Evolutionary conservation across 1,139 yeast genomes (phyloP).

Genomic region (Sugiyamaella sp.): DNA sequence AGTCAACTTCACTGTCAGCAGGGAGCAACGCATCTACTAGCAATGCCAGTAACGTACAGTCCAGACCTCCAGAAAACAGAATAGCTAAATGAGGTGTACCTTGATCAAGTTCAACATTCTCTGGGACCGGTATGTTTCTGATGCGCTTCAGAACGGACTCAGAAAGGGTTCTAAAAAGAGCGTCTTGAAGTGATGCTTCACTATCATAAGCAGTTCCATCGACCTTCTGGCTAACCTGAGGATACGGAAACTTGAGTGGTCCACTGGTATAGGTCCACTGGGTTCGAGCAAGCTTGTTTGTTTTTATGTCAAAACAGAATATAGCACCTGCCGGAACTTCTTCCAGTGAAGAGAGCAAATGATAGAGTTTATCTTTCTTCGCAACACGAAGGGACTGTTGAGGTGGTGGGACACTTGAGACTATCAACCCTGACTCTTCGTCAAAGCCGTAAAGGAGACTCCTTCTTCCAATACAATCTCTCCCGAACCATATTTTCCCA

Average conservation of each 20-base stretch:
- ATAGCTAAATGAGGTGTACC: conserved; percentile 52
- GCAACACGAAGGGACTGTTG: neutral
- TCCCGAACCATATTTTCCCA: conserved; percentile 66
- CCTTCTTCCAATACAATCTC: conserved; percentile 82
- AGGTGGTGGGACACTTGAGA: conserved; percentile 36
- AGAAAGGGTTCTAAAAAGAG: conserved; percentile 29
- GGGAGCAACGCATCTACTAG: conserved; percentile 44
- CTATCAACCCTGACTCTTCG: conserved; percentile 37
- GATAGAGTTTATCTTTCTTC: neutral
- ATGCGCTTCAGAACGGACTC: conserved; percentile 56
- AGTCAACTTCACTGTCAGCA: conserved; percentile 52
- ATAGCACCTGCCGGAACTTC: conserved; percentile 41
- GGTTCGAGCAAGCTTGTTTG: conserved; percentile 11
- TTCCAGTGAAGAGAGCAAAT: conserved; percentile 1
- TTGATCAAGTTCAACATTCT: conserved; percentile 12
- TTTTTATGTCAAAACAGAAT: conserved; percentile 30
- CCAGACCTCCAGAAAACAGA: conserved; percentile 91
- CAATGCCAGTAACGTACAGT: conserved; percentile 76
- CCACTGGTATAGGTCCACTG: conserved; percentile 22
- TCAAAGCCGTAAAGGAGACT: conserved; percentile 56
- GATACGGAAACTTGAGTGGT: conserved; percentile 23
- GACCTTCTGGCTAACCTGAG: conserved; percentile 12
- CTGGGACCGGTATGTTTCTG: conserved; percentile 48
- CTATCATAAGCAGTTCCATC: conserved; percentile 3
- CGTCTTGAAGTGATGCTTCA: conserved; percentile 7